These are phyloP conservation scores for Coemansia sp. DNA, from an alignment of 192 early-diverging fungal species.

Conservation along the genomic window DNA sequence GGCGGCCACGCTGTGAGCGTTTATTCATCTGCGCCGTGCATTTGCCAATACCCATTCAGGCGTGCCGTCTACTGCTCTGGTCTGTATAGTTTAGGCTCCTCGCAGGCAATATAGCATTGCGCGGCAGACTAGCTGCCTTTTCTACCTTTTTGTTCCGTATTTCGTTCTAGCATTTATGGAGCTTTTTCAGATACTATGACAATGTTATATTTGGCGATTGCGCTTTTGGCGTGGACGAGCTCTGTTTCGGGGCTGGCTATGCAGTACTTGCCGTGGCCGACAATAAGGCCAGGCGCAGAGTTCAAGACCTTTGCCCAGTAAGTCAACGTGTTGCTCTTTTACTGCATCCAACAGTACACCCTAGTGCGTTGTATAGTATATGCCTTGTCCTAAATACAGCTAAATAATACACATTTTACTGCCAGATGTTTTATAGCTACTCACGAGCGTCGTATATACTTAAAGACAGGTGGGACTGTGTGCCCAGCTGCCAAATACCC, in stretches of 20 bases:
- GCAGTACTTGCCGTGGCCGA: conserved; percentile 8
- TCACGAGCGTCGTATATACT: conserved; percentile 36
- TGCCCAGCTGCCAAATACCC: conserved; percentile 20
- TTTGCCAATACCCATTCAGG: not conserved
- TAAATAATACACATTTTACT: not conserved
- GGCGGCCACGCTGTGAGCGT: conserved; percentile 52
- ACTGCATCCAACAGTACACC: not conserved
- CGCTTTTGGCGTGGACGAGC: not conserved
- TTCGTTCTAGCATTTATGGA: not conserved
- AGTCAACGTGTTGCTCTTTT: conserved; percentile 8
- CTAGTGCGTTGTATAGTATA: no score
- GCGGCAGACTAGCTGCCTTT: not conserved
- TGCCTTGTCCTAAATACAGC: no score
- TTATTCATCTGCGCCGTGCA: conserved; percentile 9
- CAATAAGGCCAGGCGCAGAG: conserved; percentile 33
- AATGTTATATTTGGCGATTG: not conserved
- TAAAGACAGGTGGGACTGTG: conserved; percentile 26
- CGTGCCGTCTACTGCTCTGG: conserved; percentile 4
- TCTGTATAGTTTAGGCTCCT: conserved; percentile 5
- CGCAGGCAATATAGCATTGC: conserved; percentile 5
- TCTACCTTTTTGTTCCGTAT: not conserved
- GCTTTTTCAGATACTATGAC: not conserved
- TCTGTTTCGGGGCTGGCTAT: not conserved
- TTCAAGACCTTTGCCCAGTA: conserved; percentile 55
- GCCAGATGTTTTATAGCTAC: conserved; percentile 24